These are phyloP conservation scores for Gryganskiella cystojenkinii DNA, from an alignment of 192 early-diverging fungal genomes.

Conservation along the genomic window DNA sequence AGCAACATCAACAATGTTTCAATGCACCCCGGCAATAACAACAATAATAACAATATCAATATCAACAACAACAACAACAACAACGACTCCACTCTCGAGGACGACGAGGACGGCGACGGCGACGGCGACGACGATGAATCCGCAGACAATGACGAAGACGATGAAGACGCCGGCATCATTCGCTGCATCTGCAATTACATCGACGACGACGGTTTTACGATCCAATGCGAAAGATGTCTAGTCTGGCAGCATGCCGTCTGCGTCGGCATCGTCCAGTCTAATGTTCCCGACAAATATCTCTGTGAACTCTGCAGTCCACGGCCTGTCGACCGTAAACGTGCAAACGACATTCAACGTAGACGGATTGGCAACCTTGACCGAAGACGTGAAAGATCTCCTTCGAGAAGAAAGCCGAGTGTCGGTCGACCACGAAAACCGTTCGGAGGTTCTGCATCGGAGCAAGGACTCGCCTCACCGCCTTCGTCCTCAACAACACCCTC, in stretches of 20 bases:
- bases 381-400: slow-evolving; percentile 34
- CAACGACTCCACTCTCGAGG: slow-evolving; percentile 10
- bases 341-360: slow-evolving; percentile 55
- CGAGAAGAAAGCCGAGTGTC: slow-evolving; percentile 24
- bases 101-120: slow-evolving; percentile 4
- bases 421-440: slow-evolving; percentile 45
- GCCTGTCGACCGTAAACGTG: slow-evolving; percentile 62
- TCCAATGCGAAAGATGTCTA: slow-evolving; percentile 93
- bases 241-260: slow-evolving; percentile 98
- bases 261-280: slow-evolving; percentile 74
- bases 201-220: slow-evolving; percentile 97
- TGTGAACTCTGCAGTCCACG: slow-evolving; percentile 89
- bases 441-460: background rate
- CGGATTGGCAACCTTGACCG: slow-evolving; percentile 26
- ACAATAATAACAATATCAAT: slow-evolving; percentile 7
- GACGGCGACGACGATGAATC: slow-evolving; percentile 37
- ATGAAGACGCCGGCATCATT: slow-evolving; percentile 88
- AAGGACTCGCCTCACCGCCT: background rate
- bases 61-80: slow-evolving; percentile 8
- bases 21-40: background rate
- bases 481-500: no score
- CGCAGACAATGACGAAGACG: slow-evolving; percentile 60
- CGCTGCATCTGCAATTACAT: slow-evolving; percentile 91
- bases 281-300: slow-evolving; percentile 87
- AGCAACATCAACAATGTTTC: background rate